Evolutionary conservation across 768 basidiomycete genomes (phyloP), one percentile per base, ranked within the genome.

Genomic region (Xerocomus spinulosus): DNA sequence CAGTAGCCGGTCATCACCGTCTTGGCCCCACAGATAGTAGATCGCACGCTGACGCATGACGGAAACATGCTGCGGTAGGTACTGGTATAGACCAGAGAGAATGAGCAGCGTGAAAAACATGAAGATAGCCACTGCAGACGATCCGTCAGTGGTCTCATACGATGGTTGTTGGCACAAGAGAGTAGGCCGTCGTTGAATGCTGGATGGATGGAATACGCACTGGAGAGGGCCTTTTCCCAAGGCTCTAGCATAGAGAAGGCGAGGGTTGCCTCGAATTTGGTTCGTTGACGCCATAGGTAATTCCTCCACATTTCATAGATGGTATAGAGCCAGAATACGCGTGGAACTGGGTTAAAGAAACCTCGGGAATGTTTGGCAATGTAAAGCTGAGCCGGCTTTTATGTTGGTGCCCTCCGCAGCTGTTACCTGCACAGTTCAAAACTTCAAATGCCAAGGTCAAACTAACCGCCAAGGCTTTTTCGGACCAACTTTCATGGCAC

Each of bases 11-110:
- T 76, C 61, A 48, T 73, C 57, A 28, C 57, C 64, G 51, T 80
- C 78, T 47, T 74, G 72, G 17, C 83, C 85, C 59, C 76, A 77
- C 12, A 86, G 53, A 66, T 87, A 87, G 68, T 85, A 87, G 43
- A 72, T 64, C 35, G 77, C 75, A 25, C 85, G 74, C 7, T 69
- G 66, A 39, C 70, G 70, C 65, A 87, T 75, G 61, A 78, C 71
- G 39, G 67, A 60, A 28, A 85, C 50, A 56, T 85, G 82, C 21
- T 73, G 66, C 1, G 86, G 85, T 42, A 83, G 70, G 68, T 83
- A 86, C 61, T 70, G 70, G 61, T 73, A 70, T 38, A 80, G 52
- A 53, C 79, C 81, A 46, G 75, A 70, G 57, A 72, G 63, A 46
- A 85, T 60, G 21, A 84, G 62, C 41, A 72, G 52, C n/a, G 70